Evolutionary conservation across 306 rosid genomes (phyloP), one percentile per base, ranked within the genome.

Genomic region (Delonix regia): DNA sequence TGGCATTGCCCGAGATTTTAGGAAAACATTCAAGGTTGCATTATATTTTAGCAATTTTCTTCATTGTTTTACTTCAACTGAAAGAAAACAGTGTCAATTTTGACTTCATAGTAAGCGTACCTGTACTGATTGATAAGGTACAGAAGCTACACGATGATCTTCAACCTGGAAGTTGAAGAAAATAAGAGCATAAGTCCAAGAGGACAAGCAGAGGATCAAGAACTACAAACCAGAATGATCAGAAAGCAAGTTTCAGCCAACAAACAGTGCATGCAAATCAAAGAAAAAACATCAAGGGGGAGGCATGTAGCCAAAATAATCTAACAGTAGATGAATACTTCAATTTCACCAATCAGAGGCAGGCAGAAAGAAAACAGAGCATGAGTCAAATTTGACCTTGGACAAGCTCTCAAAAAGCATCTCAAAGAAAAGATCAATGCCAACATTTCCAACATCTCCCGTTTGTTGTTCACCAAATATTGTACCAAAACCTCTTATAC

Each of bases 321-420:
- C 65, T 36, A 19, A 77, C 27, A 39, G 39, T 53, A 57, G 25
- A 44, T 18, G 7, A 13, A 64, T 19, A 73, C 45, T 66, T 71
- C 51, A 30, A 63, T 73, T 79, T 77, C 52, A 68, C 66, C 60
- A 38, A 62, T 30, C 59, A 52, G 44, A 51, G 25, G 30, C 42
- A 75, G 59, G 74, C 60, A 41, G 61, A 12, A 79, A 68, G 42
- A 57, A 59, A 80, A 71, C 19, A 65, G 30, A 48, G 60, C 67
- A 56, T 57, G 73, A 73, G 73, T 72, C 57, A 67, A 72, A 78
- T 27, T 69, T 65, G 69, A 92, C 97, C 97, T 92, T 95, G 39
- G 99, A 95, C 85, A 95, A 88, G 83, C 99, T 95, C 86, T 95
- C 99, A 76, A 95, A 95, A 77, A 95, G 99, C 99, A 95, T 92